Conservation (phyloP, 768 basidiomycete genomes). For the Grammothele lineata region DNA sequence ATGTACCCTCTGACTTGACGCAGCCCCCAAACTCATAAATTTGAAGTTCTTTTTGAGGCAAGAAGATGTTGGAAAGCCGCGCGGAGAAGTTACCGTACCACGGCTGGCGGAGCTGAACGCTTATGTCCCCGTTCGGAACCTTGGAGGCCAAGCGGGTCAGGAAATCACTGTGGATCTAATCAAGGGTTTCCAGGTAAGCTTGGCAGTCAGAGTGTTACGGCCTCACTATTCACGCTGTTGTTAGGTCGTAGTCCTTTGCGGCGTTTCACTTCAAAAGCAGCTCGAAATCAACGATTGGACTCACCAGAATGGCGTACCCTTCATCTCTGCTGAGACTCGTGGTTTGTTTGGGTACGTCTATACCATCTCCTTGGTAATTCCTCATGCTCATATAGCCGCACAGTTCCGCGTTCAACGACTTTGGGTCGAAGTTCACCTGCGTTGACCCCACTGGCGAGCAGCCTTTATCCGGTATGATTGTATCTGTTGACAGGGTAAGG, state of each 20-base stretch:
- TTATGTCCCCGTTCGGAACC: conserved; percentile 88
- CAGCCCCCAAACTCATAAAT: too few relatives aligned
- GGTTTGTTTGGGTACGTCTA: conserved; percentile 86
- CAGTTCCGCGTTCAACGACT: conserved; percentile 95
- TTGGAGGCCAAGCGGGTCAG: conserved; percentile 76
- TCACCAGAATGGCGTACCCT: conserved; percentile 82
- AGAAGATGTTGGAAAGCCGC: conserved; percentile 82
- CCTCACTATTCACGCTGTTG: conserved; percentile 6
- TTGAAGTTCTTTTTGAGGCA: conserved; percentile 88
- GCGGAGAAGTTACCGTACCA: conserved; percentile 83
- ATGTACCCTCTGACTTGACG: not conserved
- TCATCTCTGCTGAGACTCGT: conserved; percentile 86
- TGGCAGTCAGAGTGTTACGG: not conserved
- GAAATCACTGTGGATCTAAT: conserved; percentile 77
- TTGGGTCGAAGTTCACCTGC: conserved; percentile 90
- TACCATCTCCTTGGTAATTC: too few relatives aligned
- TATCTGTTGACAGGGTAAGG: conserved; percentile 80
- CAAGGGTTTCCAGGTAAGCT: conserved; percentile 82
- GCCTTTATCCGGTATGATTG: conserved; percentile 91
- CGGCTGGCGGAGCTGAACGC: conserved; percentile 91
- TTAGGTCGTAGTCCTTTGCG: conserved; percentile 88
- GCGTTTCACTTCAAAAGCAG: conserved; percentile 73
- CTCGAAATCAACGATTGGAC: conserved; percentile 96
- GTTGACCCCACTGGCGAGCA: conserved; percentile 99
- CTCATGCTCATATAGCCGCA: not conserved